These are phyloP conservation scores for Theobroma grandiflorum DNA, from an alignment of 441 rosid species.

Conservation along the genomic window DNA sequence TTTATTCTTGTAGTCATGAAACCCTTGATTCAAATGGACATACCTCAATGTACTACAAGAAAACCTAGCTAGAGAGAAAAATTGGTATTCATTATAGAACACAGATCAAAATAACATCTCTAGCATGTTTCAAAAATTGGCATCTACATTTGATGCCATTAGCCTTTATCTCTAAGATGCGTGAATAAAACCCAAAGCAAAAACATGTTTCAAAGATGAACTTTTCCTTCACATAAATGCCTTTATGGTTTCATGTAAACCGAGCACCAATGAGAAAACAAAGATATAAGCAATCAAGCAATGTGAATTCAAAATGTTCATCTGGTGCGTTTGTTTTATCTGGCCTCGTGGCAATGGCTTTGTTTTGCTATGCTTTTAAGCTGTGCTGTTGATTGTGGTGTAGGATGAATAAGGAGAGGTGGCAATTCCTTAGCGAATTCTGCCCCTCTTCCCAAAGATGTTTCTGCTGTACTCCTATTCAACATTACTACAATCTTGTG, in stretches of 20 bases:
- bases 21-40: not conserved
- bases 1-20: not conserved
- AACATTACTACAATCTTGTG: no score
- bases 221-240: not conserved
- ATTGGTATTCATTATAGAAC: not conserved
- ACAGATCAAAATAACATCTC: not conserved
- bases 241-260: not conserved
- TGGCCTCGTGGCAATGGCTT: no score
- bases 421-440: no score
- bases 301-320: no score
- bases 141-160: not conserved
- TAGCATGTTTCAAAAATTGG: no score
- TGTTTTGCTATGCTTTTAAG: no score
- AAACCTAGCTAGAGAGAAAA: not conserved
- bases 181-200: not conserved
- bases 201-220: not conserved
- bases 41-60: not conserved
- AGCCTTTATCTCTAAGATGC: not conserved
- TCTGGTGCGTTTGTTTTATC: no score
- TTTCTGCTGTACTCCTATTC: no score
- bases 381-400: no score
- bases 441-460: no score
- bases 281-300: not conserved
- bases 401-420: no score
- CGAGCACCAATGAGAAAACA: not conserved